These are phyloP conservation scores for Talaromyces sp. DNA, from an alignment of 2,329 filamentous ascomycete genomes.

Conservation along the genomic window DNA sequence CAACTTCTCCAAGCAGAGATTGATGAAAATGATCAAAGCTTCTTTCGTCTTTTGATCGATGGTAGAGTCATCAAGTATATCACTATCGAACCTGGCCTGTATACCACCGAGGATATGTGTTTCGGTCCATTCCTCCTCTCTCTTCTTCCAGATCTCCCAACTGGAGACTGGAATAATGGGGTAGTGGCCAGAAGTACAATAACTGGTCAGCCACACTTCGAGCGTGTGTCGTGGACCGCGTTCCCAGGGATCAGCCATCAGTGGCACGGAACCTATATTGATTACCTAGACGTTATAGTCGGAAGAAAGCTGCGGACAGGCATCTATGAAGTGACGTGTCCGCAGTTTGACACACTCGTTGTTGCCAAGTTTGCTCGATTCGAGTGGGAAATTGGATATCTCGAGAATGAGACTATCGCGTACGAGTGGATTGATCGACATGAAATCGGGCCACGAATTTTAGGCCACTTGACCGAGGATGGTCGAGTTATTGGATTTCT, in stretches of 20 bases:
- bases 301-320: constrained; percentile 27
- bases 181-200: constrained; percentile 24
- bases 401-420: constrained; percentile 39
- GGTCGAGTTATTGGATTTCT: constrained; percentile 44
- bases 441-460: constrained; percentile 39
- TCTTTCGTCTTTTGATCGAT: constrained; percentile 29
- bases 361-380: constrained; percentile 44
- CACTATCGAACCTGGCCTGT: constrained; percentile 30
- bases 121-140: constrained; percentile 30
- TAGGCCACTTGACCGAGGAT: constrained; percentile 42
- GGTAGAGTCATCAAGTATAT: constrained; percentile 30
- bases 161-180: constrained; percentile 36
- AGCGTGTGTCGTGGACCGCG: constrained; percentile 19
- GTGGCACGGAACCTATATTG: constrained; percentile 28
- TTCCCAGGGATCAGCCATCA: constrained; percentile 26
- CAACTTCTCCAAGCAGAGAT: constrained; percentile 31
- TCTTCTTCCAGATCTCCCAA: constrained; percentile 26
- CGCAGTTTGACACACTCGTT: constrained; percentile 14
- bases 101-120: constrained; percentile 30
- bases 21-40: constrained; percentile 30
- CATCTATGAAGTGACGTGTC: constrained; percentile 27
- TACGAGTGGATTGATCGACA: constrained; percentile 40
- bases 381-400: constrained; percentile 37
- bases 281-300: constrained; percentile 27
- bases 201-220: constrained; percentile 26